Conservation (phyloP, 495 filamentous ascomycete species). For the Talaromyces borbonicus region DNA sequence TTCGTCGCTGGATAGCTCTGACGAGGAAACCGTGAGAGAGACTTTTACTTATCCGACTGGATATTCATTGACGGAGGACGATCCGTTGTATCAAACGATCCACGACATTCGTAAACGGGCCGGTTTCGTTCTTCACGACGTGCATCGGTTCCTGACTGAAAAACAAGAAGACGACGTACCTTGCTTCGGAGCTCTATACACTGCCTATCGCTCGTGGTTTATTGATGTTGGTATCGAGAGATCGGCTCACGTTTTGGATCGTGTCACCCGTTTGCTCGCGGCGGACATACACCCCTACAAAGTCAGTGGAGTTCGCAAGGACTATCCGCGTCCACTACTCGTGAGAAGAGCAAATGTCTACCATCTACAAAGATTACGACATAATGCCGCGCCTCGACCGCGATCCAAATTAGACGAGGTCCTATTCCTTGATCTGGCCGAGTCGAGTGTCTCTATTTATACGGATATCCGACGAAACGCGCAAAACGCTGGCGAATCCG, state of each 20-base stretch:
- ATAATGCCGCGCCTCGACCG: conserved; percentile 79
- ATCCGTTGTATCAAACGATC: conserved; percentile 57
- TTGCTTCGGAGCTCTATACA: conserved; percentile 88
- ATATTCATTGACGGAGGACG: conserved; percentile 60
- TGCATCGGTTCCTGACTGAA: conserved; percentile 71
- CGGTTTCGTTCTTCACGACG: conserved; percentile 69
- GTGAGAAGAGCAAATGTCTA: conserved; percentile 88
- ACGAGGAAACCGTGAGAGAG: conserved; percentile 73
- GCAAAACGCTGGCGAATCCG: conserved; percentile 84
- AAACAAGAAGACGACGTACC: conserved; percentile 93
- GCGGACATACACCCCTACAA: conserved; percentile 88
- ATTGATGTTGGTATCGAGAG: conserved; percentile 94
- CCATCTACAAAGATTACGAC: conserved; percentile 82
- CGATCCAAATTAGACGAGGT: conserved; percentile 76
- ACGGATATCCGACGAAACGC: conserved; percentile 91
- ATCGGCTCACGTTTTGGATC: conserved; percentile 85
- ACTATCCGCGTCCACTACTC: conserved; percentile 82
- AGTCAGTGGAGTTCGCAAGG: conserved; percentile 82
- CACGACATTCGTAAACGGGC: conserved; percentile 71
- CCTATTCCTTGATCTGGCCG: conserved; percentile 76
- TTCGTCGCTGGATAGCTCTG: conserved; percentile 52
- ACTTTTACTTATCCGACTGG: conserved; percentile 79
- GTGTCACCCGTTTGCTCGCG: conserved; percentile 68
- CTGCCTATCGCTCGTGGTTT: conserved; percentile 91
- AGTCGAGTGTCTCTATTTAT: conserved; percentile 88